Evolutionary conservation across 2,329 filamentous ascomycete genomes (phyloP).

Genomic region (Epichloe uncinata): DNA sequence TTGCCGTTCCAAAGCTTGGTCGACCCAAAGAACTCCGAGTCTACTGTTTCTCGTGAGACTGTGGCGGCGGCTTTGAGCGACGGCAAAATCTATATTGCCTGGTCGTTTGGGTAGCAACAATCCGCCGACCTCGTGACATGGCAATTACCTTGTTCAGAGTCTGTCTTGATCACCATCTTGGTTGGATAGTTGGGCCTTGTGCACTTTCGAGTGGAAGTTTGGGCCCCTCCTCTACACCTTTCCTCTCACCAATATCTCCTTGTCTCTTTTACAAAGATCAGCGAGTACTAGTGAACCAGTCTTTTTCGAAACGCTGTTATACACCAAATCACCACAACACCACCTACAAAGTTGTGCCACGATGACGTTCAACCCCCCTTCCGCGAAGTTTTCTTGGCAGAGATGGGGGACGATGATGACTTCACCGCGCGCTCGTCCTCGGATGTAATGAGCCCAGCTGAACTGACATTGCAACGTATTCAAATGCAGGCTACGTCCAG

Average conservation of each 20-base stretch:
- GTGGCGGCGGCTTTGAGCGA: constrained; percentile 6
- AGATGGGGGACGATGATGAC: constrained; percentile 13
- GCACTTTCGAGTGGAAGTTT: not conserved
- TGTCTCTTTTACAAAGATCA: not conserved
- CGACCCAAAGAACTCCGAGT: not conserved
- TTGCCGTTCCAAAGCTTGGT: not conserved
- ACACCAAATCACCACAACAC: not conserved
- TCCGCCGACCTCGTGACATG: constrained; percentile 1
- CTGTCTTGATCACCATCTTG: not conserved
- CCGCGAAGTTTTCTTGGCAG: constrained; percentile 12
- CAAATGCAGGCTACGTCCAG: constrained; percentile 46
- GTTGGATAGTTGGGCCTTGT: not conserved
- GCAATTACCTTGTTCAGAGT: not conserved
- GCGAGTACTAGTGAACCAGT: not conserved
- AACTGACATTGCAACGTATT: constrained; percentile 50
- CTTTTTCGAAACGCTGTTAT: not conserved
- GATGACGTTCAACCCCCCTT: constrained; percentile 23
- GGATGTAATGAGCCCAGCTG: constrained; percentile 38
- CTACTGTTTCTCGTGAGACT: constrained; percentile 5
- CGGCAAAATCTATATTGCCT: constrained; percentile 1
- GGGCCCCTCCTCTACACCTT: not conserved
- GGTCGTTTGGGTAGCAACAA: constrained; percentile 1
- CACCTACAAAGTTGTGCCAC: not conserved
- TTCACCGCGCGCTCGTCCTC: constrained; percentile 16
- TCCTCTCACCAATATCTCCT: not conserved